These are phyloP conservation scores for Ophiocordyceps robertsii DNA, from an alignment of 2,329 filamentous ascomycete species.

Conservation along the genomic window DNA sequence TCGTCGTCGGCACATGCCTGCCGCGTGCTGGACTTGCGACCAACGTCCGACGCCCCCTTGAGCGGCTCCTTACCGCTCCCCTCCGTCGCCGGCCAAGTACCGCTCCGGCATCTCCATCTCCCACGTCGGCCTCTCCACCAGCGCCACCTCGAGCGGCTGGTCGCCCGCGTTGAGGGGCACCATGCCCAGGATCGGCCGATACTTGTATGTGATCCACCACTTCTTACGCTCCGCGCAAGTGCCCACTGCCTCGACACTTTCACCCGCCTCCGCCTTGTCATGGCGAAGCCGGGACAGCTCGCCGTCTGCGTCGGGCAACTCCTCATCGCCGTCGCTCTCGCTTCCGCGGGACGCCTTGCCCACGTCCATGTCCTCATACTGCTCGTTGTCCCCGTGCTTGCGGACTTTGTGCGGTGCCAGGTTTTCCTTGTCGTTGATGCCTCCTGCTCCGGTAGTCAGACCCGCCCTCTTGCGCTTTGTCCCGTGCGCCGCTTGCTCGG, in stretches of 20 bases:
- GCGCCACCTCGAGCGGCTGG: constrained; percentile 58
- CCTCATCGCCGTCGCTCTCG: constrained; percentile 22
- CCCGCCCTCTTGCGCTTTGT: constrained; percentile 42
- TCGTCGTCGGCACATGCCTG: too few species aligned
- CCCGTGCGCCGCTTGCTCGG: constrained; percentile 14
- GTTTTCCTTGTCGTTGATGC: constrained; percentile 32
- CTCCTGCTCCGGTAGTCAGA: constrained; percentile 36
- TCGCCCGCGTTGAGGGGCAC: constrained; percentile 29
- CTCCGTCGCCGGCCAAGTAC: constrained; percentile 48
- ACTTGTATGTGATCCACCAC: constrained; percentile 82
- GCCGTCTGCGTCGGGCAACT: constrained; percentile 19
- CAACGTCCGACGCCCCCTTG: too few species aligned
- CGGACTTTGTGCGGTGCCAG: constrained; percentile 30
- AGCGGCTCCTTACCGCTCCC: constrained; percentile 21
- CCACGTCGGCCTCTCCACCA: constrained; percentile 79
- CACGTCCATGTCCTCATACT: constrained; percentile 24
- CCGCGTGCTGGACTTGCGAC: too few species aligned
- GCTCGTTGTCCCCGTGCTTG: constrained; percentile 24
- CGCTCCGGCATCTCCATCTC: constrained; percentile 65
- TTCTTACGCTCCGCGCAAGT: constrained; percentile 17
- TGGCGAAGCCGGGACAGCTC: constrained; percentile 21
- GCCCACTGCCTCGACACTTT: constrained; percentile 7
- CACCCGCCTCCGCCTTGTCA: constrained; percentile 7
- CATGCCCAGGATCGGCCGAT: constrained; percentile 77
- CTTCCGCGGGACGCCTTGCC: constrained; percentile 23